Conservation (phyloP, 768 basidiomycete genomes). For the Epithele typhae region DNA sequence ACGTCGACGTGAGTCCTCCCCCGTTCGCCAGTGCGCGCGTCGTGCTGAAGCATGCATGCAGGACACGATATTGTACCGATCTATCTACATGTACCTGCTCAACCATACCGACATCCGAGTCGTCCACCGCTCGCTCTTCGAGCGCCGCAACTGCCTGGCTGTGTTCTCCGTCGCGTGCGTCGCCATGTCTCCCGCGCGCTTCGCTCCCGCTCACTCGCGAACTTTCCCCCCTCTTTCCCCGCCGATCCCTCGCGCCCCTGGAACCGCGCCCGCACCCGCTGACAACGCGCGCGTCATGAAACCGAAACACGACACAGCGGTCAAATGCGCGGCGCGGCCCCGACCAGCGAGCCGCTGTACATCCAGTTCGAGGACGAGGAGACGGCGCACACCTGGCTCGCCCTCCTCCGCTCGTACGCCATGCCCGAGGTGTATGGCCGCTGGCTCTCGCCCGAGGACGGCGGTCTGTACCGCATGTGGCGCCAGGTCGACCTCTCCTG, state of each 20-base stretch:
- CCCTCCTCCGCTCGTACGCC: slow-evolving; percentile 77
- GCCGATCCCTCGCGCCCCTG: neutral
- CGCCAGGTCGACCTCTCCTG: slow-evolving; percentile 73
- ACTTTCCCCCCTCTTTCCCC: neutral
- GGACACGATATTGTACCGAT: slow-evolving; percentile 72
- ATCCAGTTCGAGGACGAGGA: slow-evolving; percentile 67
- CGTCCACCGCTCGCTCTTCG: slow-evolving; percentile 72
- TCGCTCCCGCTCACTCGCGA: slow-evolving; percentile 10
- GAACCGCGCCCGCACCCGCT: neutral
- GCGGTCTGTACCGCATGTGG: slow-evolving; percentile 86
- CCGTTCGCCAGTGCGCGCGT: neutral
- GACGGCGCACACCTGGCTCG: slow-evolving; percentile 68
- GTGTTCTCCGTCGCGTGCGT: slow-evolving; percentile 60
- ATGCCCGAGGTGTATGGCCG: slow-evolving; percentile 75
- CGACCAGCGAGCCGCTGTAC: slow-evolving; percentile 63
- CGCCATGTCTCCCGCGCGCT: slow-evolving; percentile 2
- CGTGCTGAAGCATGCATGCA: slow-evolving; percentile 24
- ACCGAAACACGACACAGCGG: too few species aligned
- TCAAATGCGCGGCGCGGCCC: slow-evolving; percentile 53
- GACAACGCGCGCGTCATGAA: too few species aligned
- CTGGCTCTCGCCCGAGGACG: slow-evolving; percentile 48
- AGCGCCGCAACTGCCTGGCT: slow-evolving; percentile 69
- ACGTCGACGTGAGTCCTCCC: slow-evolving; percentile 59
- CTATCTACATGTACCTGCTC: slow-evolving; percentile 66
- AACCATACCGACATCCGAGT: slow-evolving; percentile 79